Conservation (phyloP, 2,329 filamentous ascomycete genomes). For the Ophiostoma sp. region DNA sequence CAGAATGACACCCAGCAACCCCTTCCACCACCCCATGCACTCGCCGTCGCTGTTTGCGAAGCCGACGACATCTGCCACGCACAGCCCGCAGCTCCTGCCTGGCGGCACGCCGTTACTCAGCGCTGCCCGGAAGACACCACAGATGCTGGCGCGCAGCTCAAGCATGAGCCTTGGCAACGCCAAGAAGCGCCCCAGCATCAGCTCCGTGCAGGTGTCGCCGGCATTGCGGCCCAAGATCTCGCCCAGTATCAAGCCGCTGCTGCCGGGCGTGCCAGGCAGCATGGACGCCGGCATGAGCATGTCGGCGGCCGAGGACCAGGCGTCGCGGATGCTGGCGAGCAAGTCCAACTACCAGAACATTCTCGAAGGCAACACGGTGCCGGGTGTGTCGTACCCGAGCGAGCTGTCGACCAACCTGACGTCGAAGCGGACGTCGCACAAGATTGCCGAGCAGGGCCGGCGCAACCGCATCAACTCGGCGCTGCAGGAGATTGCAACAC, state of each 20-base stretch:
- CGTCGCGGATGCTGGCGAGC: slow-evolving; percentile 73
- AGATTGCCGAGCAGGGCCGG: slow-evolving; percentile 93
- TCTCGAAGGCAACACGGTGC: slow-evolving; percentile 83
- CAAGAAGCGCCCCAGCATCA: slow-evolving; percentile 66
- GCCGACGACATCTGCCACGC: slow-evolving; percentile 50
- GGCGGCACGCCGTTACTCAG: slow-evolving; percentile 35
- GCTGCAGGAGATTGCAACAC: slow-evolving; percentile 79
- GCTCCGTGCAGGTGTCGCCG: slow-evolving; percentile 74
- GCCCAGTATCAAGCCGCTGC: slow-evolving; percentile 84
- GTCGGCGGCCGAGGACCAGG: slow-evolving; percentile 52
- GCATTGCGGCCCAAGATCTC: slow-evolving; percentile 85
- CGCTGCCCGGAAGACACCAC: slow-evolving; percentile 47
- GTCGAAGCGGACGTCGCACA: slow-evolving; percentile 94
- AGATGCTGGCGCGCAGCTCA: slow-evolving; percentile 47
- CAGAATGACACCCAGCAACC: slow-evolving; percentile 44
- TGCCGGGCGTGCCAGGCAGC: slow-evolving; percentile 48
- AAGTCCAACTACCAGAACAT: slow-evolving; percentile 99
- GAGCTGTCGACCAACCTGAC: slow-evolving; percentile 89
- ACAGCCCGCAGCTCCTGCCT: slow-evolving; percentile 53
- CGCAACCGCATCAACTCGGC: slow-evolving; percentile 94
- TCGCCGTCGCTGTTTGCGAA: slow-evolving; percentile 41
- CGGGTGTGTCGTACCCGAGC: slow-evolving; percentile 84
- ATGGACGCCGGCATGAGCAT: slow-evolving; percentile 26
- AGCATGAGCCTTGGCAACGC: slow-evolving; percentile 46
- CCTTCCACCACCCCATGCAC: slow-evolving; percentile 41